Base-by-base conservation (phyloP, 2,329 filamentous ascomycete species). In the Ascochyta viciae-villosae region DNA sequence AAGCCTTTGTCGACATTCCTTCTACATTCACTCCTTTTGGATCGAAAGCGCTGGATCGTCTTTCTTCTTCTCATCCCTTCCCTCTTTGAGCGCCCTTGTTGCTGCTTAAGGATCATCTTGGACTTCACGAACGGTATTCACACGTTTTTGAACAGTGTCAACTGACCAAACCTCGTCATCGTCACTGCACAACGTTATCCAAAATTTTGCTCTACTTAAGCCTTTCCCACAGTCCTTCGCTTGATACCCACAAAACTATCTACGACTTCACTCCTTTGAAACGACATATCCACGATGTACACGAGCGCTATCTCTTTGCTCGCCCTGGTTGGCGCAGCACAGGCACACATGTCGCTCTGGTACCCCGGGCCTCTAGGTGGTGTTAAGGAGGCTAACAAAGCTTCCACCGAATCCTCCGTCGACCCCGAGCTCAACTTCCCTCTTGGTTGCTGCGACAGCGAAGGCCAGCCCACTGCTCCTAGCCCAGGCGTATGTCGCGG, bases 341-440 rank as follows among this genome's bases (percentile, higher is more conserved):
- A 66, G 31, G 73, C 68, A 9, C 78, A 81, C 56, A 79, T 81
- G 78, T 75, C 74, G 56, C 73, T 81, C 29, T 60, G 69, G 63
- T 78, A 73, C 48, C 80, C 80, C 6, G 70, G 77, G 4, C 72
- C 79, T 1, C 76, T 82, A 50, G 78, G 75, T 46, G 77, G 74
- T 19, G 68, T 74, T 37, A 79, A 81, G 63, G 80, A 81, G 54
- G 78, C 78, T 19, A 71, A 78, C 66, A 61, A 60, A 19, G 60
- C 63, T 45, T 66, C 64, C 1, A 64, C 58, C n/a, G 38, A 38
- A 13, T 45, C 52, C 9, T 12, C 19, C 5, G 43, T 66, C 22
- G 66, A 69, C 23, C 41, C 58, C 2, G 48, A 74, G 46, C 75
- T 81, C 39, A 72, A 78, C 59, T 80, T 75, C 52, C 78, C 79